phyloP scores from a whole-genome alignment of 139 green algal genomes.

The Coelastrella sp. region DNA sequence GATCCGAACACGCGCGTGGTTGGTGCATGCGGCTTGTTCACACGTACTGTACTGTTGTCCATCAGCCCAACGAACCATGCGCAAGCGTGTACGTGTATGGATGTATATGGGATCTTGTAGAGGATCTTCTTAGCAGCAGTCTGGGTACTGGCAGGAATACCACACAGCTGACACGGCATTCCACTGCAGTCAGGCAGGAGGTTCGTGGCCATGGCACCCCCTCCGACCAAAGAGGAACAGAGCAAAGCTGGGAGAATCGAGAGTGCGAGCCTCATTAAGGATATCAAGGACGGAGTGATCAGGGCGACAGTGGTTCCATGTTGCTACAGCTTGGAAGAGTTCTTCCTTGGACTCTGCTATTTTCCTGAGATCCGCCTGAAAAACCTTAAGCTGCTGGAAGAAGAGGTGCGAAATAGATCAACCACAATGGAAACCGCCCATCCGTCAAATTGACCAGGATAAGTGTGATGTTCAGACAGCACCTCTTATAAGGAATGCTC shows the following conservation, averaged over 20 bases:
- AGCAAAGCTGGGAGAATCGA: slow-evolving; percentile 2
- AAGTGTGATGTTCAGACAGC: no score
- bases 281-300: slow-evolving; percentile 18
- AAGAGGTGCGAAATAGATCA: background rate
- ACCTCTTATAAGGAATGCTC: no score
- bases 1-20: no score
- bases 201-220: background rate
- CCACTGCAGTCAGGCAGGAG: background rate
- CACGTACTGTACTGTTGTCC: no score
- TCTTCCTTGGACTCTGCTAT: background rate
- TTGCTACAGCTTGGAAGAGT: slow-evolving; percentile 26
- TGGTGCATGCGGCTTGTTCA: no score
- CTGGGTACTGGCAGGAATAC: no score
- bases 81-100: no score
- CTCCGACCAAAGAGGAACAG: background rate
- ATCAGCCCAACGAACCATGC: no score
- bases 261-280: background rate
- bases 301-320: slow-evolving; percentile 15
- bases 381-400: slow-evolving; percentile 15
- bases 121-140: background rate
- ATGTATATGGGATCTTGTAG: background rate
- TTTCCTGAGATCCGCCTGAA: slow-evolving; percentile 12
- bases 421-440: no score
- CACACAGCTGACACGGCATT: no score
- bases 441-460: no score